Conservation (phyloP, 345 rosid genomes). For the Schrenkiella parvula region DNA sequence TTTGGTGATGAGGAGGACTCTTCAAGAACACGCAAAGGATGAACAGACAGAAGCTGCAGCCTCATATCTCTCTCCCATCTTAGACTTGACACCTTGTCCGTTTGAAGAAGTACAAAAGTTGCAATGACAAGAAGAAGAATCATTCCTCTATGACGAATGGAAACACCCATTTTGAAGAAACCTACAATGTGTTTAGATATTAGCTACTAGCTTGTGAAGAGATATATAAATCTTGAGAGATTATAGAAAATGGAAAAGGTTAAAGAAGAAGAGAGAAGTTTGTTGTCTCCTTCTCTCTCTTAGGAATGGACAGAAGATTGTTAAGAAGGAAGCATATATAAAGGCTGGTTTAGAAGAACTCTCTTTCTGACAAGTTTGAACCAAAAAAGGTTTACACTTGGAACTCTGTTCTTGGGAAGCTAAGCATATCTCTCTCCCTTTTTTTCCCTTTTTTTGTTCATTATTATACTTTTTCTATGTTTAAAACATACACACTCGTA, state of each 20-base stretch:
- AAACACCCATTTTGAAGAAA: slow-evolving; percentile 41
- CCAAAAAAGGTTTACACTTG: slow-evolving; percentile 56
- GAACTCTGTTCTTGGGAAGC: slow-evolving; percentile 61
- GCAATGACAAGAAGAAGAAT: slow-evolving; percentile 42
- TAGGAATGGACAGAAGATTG: slow-evolving; percentile 16
- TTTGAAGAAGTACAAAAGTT: slow-evolving; percentile 37
- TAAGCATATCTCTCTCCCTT: slow-evolving; percentile 53
- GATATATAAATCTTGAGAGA: slow-evolving; percentile 25
- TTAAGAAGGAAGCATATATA: slow-evolving; percentile 42
- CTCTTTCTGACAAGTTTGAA: slow-evolving; percentile 80
- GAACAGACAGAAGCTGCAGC: slow-evolving; percentile 25
- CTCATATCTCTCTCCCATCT: slow-evolving; percentile 38
- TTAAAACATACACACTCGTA: not conserved
- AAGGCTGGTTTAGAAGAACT: slow-evolving; percentile 49
- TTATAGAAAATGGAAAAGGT: slow-evolving; percentile 30
- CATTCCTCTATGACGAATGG: slow-evolving; percentile 22
- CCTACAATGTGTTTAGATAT: not conserved
- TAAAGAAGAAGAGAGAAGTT: slow-evolving; percentile 49
- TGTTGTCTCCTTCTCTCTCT: slow-evolving; percentile 36
- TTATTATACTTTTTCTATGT: not conserved
- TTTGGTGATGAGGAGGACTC: slow-evolving; percentile 31
- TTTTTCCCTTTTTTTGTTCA: not conserved
- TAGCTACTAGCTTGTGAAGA: slow-evolving; percentile 13
- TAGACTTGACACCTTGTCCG: slow-evolving; percentile 37
- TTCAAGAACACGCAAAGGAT: slow-evolving; percentile 38